phyloP scores from a whole-genome alignment of 371 early-diverging fungal species.

The Phascolomyces articulosus region DNA sequence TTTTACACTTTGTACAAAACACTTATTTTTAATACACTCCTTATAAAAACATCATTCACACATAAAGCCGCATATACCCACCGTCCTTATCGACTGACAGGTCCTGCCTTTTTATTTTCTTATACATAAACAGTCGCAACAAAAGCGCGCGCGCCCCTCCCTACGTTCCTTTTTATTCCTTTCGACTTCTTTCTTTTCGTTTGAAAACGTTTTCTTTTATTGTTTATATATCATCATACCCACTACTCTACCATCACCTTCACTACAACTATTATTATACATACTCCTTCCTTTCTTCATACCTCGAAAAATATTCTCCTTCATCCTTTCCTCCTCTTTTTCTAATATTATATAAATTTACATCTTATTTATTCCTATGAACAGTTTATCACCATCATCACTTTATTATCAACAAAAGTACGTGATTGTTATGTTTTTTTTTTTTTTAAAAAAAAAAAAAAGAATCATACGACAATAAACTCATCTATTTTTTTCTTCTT shows the following conservation, averaged over 20 bases:
- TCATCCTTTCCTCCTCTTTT: no score
- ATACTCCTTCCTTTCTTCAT: no score
- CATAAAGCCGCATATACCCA: background rate
- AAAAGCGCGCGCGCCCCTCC: constrained; percentile 3
- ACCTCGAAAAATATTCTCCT: no score
- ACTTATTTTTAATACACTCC: background rate
- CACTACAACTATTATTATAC: no score
- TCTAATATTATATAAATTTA: no score
- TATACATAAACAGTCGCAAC: constrained; percentile 2
- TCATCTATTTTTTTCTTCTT: no score
- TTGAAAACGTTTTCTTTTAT: background rate
- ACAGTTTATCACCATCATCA: no score
- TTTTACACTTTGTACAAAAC: background rate
- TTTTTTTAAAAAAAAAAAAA: background rate
- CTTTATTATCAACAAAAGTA: background rate
- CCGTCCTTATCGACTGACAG: constrained; percentile 2
- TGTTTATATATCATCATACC: background rate
- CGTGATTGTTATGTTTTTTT: background rate
- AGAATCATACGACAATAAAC: background rate
- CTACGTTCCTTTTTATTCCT: constrained; percentile 4
- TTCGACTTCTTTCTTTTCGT: background rate
- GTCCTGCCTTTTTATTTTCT: background rate
- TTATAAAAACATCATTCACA: background rate
- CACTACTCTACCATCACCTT: background rate
- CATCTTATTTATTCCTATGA: no score